These are phyloP conservation scores for Boletus calvinii DNA, from an alignment of 1,284 basidiomycete genomes.

Conservation along the genomic window DNA sequence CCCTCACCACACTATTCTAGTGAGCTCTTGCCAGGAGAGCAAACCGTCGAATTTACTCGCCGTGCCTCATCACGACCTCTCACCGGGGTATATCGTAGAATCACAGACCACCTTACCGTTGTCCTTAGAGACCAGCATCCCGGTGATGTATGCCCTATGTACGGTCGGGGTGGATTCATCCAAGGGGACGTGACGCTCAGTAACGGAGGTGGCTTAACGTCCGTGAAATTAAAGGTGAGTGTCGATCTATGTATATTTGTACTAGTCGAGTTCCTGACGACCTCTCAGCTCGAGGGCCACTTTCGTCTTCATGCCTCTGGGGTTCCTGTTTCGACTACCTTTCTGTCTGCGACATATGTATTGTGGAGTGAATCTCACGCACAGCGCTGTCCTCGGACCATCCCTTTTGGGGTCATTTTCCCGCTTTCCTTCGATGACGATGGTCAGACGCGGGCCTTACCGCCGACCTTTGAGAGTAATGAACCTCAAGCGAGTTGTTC, in stretches of 20 bases:
- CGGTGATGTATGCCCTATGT: conserved; percentile 23
- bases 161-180: conserved; percentile 24
- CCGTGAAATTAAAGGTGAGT: conserved; percentile 29
- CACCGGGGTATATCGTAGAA: conserved; percentile 31
- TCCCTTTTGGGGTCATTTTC: conserved; percentile 24
- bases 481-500: conserved; percentile 18
- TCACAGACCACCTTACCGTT: conserved; percentile 32
- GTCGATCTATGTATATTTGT: background rate
- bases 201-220: conserved; percentile 11
- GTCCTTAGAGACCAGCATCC: conserved; percentile 25
- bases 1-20: conserved; percentile 30
- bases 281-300: conserved; percentile 28
- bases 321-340: conserved; percentile 12
- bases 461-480: conserved; percentile 26
- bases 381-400: conserved; percentile 22
- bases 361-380: conserved; percentile 21
- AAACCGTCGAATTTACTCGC: conserved; percentile 21
- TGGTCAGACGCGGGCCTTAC: conserved; percentile 18
- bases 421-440: conserved; percentile 29
- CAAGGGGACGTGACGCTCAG: conserved; percentile 25
- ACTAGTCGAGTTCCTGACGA: conserved; percentile 1
- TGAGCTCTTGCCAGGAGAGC: conserved; percentile 27
- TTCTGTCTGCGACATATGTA: conserved; percentile 21
- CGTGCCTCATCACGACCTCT: conserved; percentile 5
- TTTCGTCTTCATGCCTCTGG: conserved; percentile 20